These are phyloP conservation scores for Lactuca saligna DNA, from an alignment of 129 eudicot species.

Conservation along the genomic window DNA sequence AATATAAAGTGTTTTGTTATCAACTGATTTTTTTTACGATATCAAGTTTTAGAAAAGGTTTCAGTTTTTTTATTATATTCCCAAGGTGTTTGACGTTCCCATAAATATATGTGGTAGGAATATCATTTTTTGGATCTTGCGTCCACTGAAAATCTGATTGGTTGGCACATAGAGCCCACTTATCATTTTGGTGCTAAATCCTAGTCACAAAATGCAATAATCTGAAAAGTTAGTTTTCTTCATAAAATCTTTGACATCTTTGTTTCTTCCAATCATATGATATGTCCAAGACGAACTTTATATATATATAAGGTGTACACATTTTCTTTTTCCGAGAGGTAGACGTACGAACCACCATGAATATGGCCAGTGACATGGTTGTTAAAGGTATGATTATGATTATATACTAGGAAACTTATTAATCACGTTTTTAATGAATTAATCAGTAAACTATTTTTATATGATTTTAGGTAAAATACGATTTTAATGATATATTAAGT, in stretches of 20 bases:
- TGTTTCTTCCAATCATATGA: not conserved
- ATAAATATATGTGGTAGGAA: slow-evolving; percentile 24
- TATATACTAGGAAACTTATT: too few species aligned
- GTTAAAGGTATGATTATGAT: too few species aligned
- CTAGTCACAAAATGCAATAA: not conserved
- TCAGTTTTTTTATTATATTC: too few species aligned
- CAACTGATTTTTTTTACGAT: too few species aligned
- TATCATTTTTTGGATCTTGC: slow-evolving; percentile 19
- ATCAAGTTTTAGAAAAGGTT: too few species aligned
- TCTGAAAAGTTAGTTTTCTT: not conserved
- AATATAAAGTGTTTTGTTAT: too few species aligned
- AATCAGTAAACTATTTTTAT: too few species aligned
- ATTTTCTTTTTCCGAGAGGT: not conserved
- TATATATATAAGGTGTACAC: not conserved
- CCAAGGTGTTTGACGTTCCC: not conserved
- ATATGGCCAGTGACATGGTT: too few species aligned
- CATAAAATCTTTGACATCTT: not conserved
- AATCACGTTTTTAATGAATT: too few species aligned
- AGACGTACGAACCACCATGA: not conserved
- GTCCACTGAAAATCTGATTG: slow-evolving; percentile 7
- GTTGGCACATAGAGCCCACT: slow-evolving; percentile 4
- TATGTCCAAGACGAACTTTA: not conserved
- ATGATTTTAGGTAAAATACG: too few species aligned
- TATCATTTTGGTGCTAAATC: not conserved
- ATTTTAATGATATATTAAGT: too few species aligned